Percentiles rank a stretch among this genome's conserved stretches.
phyloP scores from a whole-genome alignment of 176 grass and related monocot species.

The Calamus simplicifolius region DNA sequence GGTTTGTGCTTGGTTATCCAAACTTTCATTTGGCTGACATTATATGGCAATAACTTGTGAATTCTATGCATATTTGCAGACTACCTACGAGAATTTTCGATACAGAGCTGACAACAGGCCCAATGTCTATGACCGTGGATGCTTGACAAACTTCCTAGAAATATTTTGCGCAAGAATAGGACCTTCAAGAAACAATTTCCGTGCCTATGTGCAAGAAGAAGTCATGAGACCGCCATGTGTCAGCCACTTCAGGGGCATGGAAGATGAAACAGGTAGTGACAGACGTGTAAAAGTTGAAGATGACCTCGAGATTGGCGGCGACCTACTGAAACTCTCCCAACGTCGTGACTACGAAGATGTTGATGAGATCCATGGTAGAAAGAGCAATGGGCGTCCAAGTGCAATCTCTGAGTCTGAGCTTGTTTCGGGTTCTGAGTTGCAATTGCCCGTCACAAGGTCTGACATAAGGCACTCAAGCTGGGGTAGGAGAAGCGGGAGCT shows the following conservation, averaged over 20 bases:
- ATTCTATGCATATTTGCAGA: slow-evolving; percentile 33
- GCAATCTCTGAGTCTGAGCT: slow-evolving; percentile 18
- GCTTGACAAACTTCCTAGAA: slow-evolving; percentile 51
- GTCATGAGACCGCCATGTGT: slow-evolving; percentile 28
- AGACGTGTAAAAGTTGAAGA: slow-evolving; percentile 82
- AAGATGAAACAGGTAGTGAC: slow-evolving; percentile 42
- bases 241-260: slow-evolving; percentile 33
- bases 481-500: slow-evolving; percentile 47
- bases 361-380: slow-evolving; percentile 25
- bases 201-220: slow-evolving; percentile 53
- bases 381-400: slow-evolving; percentile 38
- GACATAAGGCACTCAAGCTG: slow-evolving; percentile 37
- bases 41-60: too few relatives aligned
- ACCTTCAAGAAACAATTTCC: slow-evolving; percentile 56
- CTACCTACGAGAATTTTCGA: slow-evolving; percentile 83
- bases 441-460: slow-evolving; percentile 29
- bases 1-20: too few relatives aligned
- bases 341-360: slow-evolving; percentile 48
- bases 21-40: too few relatives aligned
- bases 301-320: slow-evolving; percentile 77
- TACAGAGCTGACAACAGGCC: slow-evolving; percentile 66
- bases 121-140: slow-evolving; percentile 61
- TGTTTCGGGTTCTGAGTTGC: slow-evolving; percentile 18
- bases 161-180: slow-evolving; percentile 46
- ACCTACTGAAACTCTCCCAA: slow-evolving; percentile 81